Base-by-base conservation (phyloP, 140 eudicot species). In the Anethum foeniculum region DNA sequence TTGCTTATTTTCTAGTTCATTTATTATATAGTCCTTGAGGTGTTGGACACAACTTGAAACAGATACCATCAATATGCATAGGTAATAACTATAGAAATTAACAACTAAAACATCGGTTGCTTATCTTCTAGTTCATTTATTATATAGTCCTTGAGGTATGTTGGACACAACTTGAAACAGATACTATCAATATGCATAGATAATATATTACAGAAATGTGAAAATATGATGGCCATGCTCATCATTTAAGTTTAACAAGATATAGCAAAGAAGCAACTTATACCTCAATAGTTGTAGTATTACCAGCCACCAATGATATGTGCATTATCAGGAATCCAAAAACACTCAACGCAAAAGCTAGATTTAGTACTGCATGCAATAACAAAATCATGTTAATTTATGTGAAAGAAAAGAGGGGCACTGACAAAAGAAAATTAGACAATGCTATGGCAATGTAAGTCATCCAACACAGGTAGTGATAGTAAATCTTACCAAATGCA, bases 201-300 rank as follows among this genome's bases (percentile, higher is more conserved):
- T 71, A 36, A 41, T 18, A 11, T 38, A 3, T 19, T 23, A n/a
- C 2, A 60, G 28, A 21, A 7, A 39, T 19, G 54, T 41, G 52
- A 15, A 38, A 41, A 2, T 73, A 39, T 52, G 8, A 44, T 3
- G 3, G 11, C 56, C 56, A 44, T n/a, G 12, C 27, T 46, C 27
- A 75, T 62, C 36, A 62, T 62, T 25, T 25, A 62, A 62, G 36
- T 62, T 25, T 62, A 25, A 62, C 34, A 62, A 62, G 71, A 27
- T 11, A 25, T 62, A 8, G n/a, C 67, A 58, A 7, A 62, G 28
- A 27, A n/a, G 25, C 47, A 41, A 73, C 54, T 4, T 41, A 21
- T 90, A 95, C 99, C 99, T 95, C 99, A 46, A 95, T 95, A 49
- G 99, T 93, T 18, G 98, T 92, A 78, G 93, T 93, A 85, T 95